These are phyloP conservation scores for Candida palmyrensis DNA, from an alignment of 805 yeast genomes.

Conservation along the genomic window DNA sequence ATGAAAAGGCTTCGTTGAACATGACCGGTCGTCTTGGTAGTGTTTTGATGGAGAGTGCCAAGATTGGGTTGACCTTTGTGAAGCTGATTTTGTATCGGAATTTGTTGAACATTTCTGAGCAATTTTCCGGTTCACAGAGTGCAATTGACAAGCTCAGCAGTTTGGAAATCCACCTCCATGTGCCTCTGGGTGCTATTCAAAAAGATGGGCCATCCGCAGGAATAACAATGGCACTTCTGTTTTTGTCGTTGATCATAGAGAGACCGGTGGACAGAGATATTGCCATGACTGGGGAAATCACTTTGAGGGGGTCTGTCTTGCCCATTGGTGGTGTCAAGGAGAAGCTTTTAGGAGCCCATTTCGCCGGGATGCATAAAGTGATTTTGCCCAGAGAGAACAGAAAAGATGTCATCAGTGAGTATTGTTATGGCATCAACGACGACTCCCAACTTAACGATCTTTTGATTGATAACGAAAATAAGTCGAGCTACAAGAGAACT, in stretches of 20 bases:
- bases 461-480: slow-evolving; percentile 29
- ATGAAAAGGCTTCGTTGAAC: slow-evolving; percentile 41
- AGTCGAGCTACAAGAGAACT: slow-evolving; percentile 21
- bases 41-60: slow-evolving; percentile 75
- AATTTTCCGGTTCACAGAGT: slow-evolving; percentile 17
- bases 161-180: slow-evolving; percentile 52
- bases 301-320: slow-evolving; percentile 69
- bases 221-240: slow-evolving; percentile 45
- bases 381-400: slow-evolving; percentile 69
- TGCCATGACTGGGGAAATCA: slow-evolving; percentile 88
- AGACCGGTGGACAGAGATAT: slow-evolving; percentile 42
- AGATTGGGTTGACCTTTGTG: slow-evolving; percentile 72
- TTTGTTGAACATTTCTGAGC: slow-evolving; percentile 24
- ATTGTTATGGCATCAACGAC: slow-evolving; percentile 30
- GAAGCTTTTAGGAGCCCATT: slow-evolving; percentile 73
- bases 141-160: slow-evolving; percentile 43
- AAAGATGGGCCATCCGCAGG: slow-evolving; percentile 48
- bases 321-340: slow-evolving; percentile 83
- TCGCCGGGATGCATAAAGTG: slow-evolving; percentile 51
- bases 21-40: slow-evolving; percentile 83
- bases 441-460: slow-evolving; percentile 26
- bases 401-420: slow-evolving; percentile 61
- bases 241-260: slow-evolving; percentile 38
- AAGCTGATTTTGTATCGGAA: slow-evolving; percentile 45
- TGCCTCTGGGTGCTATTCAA: slow-evolving; percentile 43